A percentile compares a stretch with the other conserved stretches of the same genome.
phyloP scores from a whole-genome alignment of 2,329 filamentous ascomycete genomes.

The Paracoccidioides lutzii region DNA sequence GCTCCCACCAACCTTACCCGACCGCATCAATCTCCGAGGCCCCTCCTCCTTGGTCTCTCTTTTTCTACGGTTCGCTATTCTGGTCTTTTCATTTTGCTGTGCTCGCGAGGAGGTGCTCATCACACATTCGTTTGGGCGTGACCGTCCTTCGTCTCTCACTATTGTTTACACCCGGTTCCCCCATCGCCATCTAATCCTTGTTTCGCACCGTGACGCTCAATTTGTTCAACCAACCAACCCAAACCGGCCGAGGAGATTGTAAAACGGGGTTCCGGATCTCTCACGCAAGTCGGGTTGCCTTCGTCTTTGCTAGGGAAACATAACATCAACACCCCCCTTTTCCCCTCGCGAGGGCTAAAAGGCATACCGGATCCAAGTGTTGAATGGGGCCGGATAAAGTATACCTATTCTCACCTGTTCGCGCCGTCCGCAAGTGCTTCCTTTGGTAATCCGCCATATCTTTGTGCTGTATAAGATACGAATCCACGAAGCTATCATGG shows the following conservation, averaged over 20 bases:
- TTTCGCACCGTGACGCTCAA: neutral
- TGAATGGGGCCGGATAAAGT: neutral
- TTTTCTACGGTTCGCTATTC: neutral
- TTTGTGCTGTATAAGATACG: neutral
- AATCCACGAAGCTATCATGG: constrained; percentile 30
- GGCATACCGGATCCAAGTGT: neutral
- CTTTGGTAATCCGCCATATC: neutral
- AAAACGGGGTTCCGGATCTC: neutral
- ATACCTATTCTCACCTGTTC: neutral
- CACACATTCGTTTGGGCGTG: neutral
- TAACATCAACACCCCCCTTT: neutral
- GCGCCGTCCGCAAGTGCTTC: neutral
- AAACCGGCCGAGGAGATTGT: neutral
- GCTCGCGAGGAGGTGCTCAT: neutral
- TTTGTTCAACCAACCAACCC: neutral
- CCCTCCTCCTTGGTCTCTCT: neutral
- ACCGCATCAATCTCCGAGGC: neutral
- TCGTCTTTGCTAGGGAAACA: neutral
- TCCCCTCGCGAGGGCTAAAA: neutral
- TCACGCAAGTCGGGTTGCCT: neutral
- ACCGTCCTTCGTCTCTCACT: constrained; percentile 2
- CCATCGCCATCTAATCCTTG: neutral
- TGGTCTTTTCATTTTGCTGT: neutral
- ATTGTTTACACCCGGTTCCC: neutral
- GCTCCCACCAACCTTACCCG: neutral